Evolutionary conservation across 345 rosid species (phyloP), one percentile per base, ranked within the genome.

Genomic region (Theobroma cacao): DNA sequence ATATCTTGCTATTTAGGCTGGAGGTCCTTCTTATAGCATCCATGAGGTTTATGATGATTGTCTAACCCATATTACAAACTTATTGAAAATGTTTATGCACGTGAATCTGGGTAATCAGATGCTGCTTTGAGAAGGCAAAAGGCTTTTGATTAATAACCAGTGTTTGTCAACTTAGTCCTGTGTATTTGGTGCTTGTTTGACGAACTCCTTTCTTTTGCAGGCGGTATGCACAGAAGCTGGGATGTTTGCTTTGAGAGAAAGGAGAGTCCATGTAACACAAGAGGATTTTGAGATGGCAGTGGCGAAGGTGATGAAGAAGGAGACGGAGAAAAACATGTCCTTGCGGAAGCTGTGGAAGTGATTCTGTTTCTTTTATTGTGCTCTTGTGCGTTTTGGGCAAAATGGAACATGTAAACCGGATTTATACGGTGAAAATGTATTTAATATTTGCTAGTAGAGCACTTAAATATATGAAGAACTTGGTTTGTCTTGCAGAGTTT

Each of bases 241-340:
- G 0, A 97, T 97, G 99, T 97, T 97, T 91, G 99, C 99, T 1
- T 82, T 97, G 31, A 90, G 99, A 75, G 99, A 97, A 89, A 88
- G 99, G 65, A 89, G 99, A 86, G 97, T 94, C 9, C 99, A 97
- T 59, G 99, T 97, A 15, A 97, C 98, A 7, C 99, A 97, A 63
- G 99, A 97, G 84, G 99, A 97, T 84, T 97, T 97, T 31, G 99
- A 96, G 91, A 96, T 96, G 98, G 98, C 98, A 0, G 98, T 96
- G 47, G 99, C 97, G 0, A 97, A 97, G 92, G 99, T 97, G 11
- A 97, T 97, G 99, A 97, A 97, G 92, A 97, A 97, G 89, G 99
- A 97, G 77, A 94, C 97, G 0, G 98, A 97, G 89, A 97, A 97
- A 90, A 97, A 94, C 86, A 94, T 97, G 99, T 97, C 99, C 2